Evolutionary conservation across 164 flowering plant species (phyloP).

Genomic region (Stephania japonica): DNA sequence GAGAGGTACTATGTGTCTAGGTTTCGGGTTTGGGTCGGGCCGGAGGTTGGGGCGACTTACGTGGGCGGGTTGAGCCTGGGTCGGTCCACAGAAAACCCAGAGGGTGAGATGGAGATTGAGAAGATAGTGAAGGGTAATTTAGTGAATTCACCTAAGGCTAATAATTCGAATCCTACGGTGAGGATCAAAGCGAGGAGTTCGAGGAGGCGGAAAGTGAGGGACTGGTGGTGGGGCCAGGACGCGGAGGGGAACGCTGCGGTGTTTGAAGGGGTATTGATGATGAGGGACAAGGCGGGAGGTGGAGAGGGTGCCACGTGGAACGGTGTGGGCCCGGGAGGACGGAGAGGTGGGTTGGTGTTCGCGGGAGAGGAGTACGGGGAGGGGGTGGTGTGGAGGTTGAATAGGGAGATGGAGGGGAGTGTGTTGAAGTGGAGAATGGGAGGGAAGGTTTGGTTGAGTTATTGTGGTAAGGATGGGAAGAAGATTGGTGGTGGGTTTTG

Average conservation of each 20-base stretch:
- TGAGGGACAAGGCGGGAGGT: conserved; percentile 42
- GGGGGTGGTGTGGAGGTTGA: conserved; percentile 70
- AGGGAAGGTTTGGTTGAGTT: conserved; percentile 70
- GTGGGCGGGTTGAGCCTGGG: conserved; percentile 61
- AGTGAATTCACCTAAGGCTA: conserved; percentile 28
- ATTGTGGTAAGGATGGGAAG: conserved; percentile 49
- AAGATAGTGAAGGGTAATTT: conserved; percentile 46
- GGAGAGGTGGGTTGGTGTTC: conserved; percentile 54
- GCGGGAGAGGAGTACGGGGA: conserved; percentile 68
- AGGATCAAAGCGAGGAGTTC: conserved; percentile 32
- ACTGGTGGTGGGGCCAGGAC: conserved; percentile 88
- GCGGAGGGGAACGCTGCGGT: conserved; percentile 65
- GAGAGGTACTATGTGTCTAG: conserved; percentile 70
- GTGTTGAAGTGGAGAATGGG: conserved; percentile 92
- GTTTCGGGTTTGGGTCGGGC: conserved; percentile 68
- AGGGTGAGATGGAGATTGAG: conserved; percentile 41
- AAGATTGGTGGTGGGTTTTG: conserved; percentile 21
- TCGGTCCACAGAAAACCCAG: conserved; percentile 56
- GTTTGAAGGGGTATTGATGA: conserved; percentile 48
- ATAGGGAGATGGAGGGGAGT: conserved; percentile 81
- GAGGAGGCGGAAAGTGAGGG: conserved; percentile 37
- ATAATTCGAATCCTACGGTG: conserved; percentile 21
- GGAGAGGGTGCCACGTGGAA: conserved; percentile 42
- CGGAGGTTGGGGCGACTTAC: conserved; percentile 57
- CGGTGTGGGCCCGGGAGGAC: conserved; percentile 41